Evolutionary conservation across 805 yeast genomes (phyloP).

Genomic region (Kluyveromyces nonfermentans): DNA sequence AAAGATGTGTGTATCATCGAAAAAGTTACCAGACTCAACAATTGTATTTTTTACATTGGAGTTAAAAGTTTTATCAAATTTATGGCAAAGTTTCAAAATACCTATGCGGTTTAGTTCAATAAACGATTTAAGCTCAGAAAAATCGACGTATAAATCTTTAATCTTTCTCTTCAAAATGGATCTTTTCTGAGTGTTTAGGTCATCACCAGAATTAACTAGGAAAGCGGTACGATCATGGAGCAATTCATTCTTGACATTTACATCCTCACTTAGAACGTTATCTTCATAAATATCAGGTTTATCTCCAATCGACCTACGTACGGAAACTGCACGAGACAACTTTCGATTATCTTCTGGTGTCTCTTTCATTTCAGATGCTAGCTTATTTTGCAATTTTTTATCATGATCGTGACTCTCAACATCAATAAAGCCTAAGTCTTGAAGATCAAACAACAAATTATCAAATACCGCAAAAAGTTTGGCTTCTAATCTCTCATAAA

Average conservation of each 20-base stretch:
- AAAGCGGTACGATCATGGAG: slow-evolving; percentile 39
- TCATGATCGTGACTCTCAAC: slow-evolving; percentile 8
- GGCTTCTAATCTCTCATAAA: slow-evolving; percentile 39
- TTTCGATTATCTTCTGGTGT: no score
- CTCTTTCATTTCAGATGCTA: no score
- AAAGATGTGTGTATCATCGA: slow-evolving; percentile 48
- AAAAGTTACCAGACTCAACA: slow-evolving; percentile 36
- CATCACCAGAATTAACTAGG: slow-evolving; percentile 40
- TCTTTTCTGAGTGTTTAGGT: slow-evolving; percentile 40
- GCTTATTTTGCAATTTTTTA: no score
- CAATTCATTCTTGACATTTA: slow-evolving; percentile 32
- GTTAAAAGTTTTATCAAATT: slow-evolving; percentile 74
- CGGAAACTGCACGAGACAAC: no score
- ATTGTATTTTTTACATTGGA: slow-evolving; percentile 43
- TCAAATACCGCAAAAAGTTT: slow-evolving; percentile 39
- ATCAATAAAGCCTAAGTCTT: slow-evolving; percentile 23
- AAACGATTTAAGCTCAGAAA: slow-evolving; percentile 76
- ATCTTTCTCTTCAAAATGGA: slow-evolving; percentile 63
- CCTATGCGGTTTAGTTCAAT: slow-evolving; percentile 81
- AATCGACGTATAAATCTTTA: slow-evolving; percentile 52
- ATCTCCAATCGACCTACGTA: slow-evolving; percentile 3
- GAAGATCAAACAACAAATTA: slow-evolving; percentile 39
- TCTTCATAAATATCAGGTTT: slow-evolving; percentile 11
- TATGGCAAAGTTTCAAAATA: slow-evolving; percentile 76
- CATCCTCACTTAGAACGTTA: slow-evolving; percentile 30